Evolutionary conservation across 345 rosid genomes (phyloP), one percentile per base, ranked within the genome.

Genomic region (Syzygium aqueum): DNA sequence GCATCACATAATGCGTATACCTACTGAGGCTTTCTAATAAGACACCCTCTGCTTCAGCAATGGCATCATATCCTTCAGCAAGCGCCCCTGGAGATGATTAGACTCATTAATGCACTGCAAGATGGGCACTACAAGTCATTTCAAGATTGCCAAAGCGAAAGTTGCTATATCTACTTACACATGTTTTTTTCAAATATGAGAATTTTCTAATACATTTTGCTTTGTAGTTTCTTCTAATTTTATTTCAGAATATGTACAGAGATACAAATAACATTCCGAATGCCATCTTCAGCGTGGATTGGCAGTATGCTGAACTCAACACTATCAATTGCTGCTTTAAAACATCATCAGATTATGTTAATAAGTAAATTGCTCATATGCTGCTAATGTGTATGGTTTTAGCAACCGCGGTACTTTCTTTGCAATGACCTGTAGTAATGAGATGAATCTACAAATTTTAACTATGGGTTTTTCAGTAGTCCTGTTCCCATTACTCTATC

Each of bases 11-110:
- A 13, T 53, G 84, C 40, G 19, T 89, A 49, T 91, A 96, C 98
- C 96, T 95, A 87, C 99, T 95, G 89, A 97, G 89, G 93, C 96
- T 94, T 92, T 95, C 97, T 86, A 96, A 87, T 43, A 96, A 85
- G 25, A 90, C 88, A 90, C 92, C 85, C 93, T 94, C 97, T 87
- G 94, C 96, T 89, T 91, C 92, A 28, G 95, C 95, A 19, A 96
- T 92, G 43, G 94, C 88, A 54, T 94, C 95, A 12, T 85, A 80
- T 63, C 99, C 98, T 92, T 96, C 96, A 83, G 93, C 92, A 88
- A 90, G 90, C 88, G 92, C 86, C 98, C 96, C 98, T 94, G 92
- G 85, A 91, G 91, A 89, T 83, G 85, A 90, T 65, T 51, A 89
- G 85, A 87, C 61, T 89, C 50, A 51, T 93, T 85, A 94, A 89